Conservation (phyloP, 1,284 basidiomycete genomes). For the Ceratobasidium sp. region DNA sequence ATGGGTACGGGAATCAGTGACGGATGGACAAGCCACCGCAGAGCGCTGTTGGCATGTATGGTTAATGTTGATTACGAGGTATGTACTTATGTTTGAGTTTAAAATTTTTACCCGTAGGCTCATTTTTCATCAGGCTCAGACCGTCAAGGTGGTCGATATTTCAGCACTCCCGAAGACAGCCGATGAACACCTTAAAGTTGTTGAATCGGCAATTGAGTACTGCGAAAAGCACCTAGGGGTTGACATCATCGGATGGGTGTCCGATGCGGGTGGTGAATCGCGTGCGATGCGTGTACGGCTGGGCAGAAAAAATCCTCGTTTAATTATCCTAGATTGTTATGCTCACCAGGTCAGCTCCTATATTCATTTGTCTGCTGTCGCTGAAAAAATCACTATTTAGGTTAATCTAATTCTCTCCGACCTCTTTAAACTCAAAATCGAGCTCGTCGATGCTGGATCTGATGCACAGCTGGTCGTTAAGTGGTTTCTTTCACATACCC, state of each 20-base stretch:
- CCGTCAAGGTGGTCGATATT: conserved; percentile 55
- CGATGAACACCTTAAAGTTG: conserved; percentile 53
- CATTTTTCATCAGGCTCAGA: conserved; percentile 52
- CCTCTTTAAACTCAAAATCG: conserved; percentile 54
- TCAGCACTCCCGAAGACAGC: conserved; percentile 56
- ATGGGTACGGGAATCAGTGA: conserved; percentile 35
- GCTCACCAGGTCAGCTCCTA: conserved; percentile 58
- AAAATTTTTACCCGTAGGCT: neutral
- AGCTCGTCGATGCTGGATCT: neutral
- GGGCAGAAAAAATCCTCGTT: conserved; percentile 50
- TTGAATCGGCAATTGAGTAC: conserved; percentile 51
- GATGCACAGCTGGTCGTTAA: conserved; percentile 52
- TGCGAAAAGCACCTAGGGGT: conserved; percentile 24
- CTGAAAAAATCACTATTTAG: conserved; percentile 50
- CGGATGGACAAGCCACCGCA: conserved; percentile 30
- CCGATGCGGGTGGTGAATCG: conserved; percentile 61
- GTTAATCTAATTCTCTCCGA: conserved; percentile 61
- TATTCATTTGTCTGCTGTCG: neutral
- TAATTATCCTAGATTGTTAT: conserved; percentile 59
- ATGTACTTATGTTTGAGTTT: neutral
- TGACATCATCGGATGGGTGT: conserved; percentile 55
- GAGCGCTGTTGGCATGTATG: conserved; percentile 33
- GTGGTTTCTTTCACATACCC: conserved; percentile 58
- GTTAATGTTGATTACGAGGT: conserved; percentile 24
- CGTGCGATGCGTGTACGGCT: conserved; percentile 54